Evolutionary conservation across 2,329 filamentous ascomycete genomes (phyloP).

Genomic region (Trichoderma endophyticum): DNA sequence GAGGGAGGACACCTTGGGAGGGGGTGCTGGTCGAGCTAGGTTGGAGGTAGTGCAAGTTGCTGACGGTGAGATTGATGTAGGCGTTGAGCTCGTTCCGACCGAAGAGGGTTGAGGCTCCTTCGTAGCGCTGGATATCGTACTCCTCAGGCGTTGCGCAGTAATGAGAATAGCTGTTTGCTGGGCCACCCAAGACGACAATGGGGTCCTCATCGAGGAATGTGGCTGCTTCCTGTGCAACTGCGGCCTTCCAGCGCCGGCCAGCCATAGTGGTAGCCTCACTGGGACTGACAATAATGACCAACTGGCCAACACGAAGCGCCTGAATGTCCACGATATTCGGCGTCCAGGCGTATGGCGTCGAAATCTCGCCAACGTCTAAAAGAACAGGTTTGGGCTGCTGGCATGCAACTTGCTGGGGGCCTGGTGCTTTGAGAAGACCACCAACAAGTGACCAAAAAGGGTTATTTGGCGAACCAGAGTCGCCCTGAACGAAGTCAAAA

Average conservation of each 20-base stretch:
- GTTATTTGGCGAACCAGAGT: constrained; percentile 65
- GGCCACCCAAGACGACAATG: constrained; percentile 80
- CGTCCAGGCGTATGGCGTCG: constrained; percentile 77
- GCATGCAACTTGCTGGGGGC: constrained; percentile 66
- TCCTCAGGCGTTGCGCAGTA: constrained; percentile 78
- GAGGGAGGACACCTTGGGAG: constrained; percentile 60
- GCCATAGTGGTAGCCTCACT: constrained; percentile 93
- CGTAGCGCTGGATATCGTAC: constrained; percentile 82
- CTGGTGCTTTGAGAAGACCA: constrained; percentile 67
- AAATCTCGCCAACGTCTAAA: constrained; percentile 82
- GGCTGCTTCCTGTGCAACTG: constrained; percentile 54
- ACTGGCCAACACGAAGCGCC: constrained; percentile 75
- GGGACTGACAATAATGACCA: constrained; percentile 79
- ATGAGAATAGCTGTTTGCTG: constrained; percentile 87
- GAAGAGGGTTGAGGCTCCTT: constrained; percentile 89
- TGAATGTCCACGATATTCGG: constrained; percentile 92
- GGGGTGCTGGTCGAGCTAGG: constrained; percentile 38
- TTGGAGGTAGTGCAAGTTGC: constrained; percentile 45
- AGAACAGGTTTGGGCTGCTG: constrained; percentile 82
- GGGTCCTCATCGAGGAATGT: constrained; percentile 52
- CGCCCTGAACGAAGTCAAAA: constrained; percentile 91
- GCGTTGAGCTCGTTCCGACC: constrained; percentile 79
- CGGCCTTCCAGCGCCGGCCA: constrained; percentile 78
- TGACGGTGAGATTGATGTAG: constrained; percentile 83
- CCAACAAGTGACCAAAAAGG: constrained; percentile 80